Percentiles rank a stretch among this genome's conserved stretches.
Evolutionary conservation across 345 rosid genomes (phyloP).

Genomic region (Iberis pinnata): DNA sequence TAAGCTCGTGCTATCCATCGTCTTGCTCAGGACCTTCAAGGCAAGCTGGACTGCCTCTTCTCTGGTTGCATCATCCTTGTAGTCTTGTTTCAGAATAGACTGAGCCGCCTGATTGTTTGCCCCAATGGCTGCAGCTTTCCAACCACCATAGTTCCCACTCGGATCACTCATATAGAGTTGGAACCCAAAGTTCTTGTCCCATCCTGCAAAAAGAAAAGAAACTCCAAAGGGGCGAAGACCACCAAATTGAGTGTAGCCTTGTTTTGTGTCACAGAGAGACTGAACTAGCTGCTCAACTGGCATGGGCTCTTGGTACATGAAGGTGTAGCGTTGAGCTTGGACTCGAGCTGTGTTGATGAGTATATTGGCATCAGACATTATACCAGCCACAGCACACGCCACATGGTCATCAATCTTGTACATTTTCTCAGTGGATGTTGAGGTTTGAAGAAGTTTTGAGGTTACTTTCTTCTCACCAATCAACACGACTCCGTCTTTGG

Average conservation of each 20-base stretch:
- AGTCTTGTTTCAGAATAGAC: conserved; percentile 92
- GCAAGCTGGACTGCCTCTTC: conserved; percentile 92
- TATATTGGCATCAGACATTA: conserved; percentile 97
- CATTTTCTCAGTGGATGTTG: conserved; percentile 89
- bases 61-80: conserved; percentile 78
- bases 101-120: conserved; percentile 98
- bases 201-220: conserved; percentile 86
- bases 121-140: conserved; percentile 96
- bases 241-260: conserved; percentile 94
- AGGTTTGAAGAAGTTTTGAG: conserved; percentile 87
- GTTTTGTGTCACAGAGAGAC: conserved; percentile 91
- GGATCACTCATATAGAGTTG: conserved; percentile 97
- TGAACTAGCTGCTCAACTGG: conserved; percentile 96
- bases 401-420: conserved; percentile 97
- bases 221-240: conserved; percentile 97
- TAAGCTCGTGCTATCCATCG: conserved; percentile 97
- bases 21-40: conserved; percentile 84
- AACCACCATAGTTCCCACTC: conserved; percentile 87
- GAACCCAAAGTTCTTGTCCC: conserved; percentile 90
- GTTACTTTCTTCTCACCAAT: conserved; percentile 98
- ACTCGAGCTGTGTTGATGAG: conserved; percentile 89
- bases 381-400: conserved; percentile 95
- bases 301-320: conserved; percentile 89
- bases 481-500: conserved; percentile 87
- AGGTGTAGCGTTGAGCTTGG: conserved; percentile 90